phyloP scores from a whole-genome alignment of 129 eudicot genomes.

The Calendula officinalis region DNA sequence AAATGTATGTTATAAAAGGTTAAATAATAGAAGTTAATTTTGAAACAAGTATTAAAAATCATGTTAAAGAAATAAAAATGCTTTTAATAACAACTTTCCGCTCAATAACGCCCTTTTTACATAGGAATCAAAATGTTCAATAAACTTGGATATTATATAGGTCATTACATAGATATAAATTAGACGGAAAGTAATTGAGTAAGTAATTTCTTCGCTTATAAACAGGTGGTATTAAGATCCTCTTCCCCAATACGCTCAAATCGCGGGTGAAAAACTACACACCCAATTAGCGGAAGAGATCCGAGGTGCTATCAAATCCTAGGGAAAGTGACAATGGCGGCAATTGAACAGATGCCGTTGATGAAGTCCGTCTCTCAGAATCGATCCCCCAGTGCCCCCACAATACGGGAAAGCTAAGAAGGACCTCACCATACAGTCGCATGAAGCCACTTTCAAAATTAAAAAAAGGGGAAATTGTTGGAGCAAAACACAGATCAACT shows the following conservation, averaged over 20 bases:
- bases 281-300: slow-evolving; percentile 60
- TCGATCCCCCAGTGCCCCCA: slow-evolving; percentile 77
- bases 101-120: too few species aligned
- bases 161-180: too few species aligned
- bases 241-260: slow-evolving; percentile 73
- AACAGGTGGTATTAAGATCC: slow-evolving; percentile 51
- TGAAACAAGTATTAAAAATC: too few species aligned
- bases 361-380: slow-evolving; percentile 76
- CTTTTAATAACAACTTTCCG: too few species aligned
- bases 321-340: slow-evolving; percentile 73
- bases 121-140: too few species aligned
- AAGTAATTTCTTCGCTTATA: too few species aligned
- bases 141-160: too few species aligned
- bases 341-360: slow-evolving; percentile 82
- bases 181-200: too few species aligned
- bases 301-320: slow-evolving; percentile 47
- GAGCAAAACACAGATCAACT: too few species aligned
- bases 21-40: too few species aligned
- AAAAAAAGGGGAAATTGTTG: slow-evolving; percentile 88
- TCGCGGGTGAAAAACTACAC: slow-evolving; percentile 68
- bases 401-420: slow-evolving; percentile 75
- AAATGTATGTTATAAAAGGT: too few species aligned
- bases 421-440: slow-evolving; percentile 65
- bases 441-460: slow-evolving; percentile 67
- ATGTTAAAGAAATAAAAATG: too few species aligned